A percentile compares a stretch with the other conserved stretches of the same genome.
Evolutionary conservation across 2,329 filamentous ascomycete species (phyloP).

Genomic region (Penicillium sp.): DNA sequence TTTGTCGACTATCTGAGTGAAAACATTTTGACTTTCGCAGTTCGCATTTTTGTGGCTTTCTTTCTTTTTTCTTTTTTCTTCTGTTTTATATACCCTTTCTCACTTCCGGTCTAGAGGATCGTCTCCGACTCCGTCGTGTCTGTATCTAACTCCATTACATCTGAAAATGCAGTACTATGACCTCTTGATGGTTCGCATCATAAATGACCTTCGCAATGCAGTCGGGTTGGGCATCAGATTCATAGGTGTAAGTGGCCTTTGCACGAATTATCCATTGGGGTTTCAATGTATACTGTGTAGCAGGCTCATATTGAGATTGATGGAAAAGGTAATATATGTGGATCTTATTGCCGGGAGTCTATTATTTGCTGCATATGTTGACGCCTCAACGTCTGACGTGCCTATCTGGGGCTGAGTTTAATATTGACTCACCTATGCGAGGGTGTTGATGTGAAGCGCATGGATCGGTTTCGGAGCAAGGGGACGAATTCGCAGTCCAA

Average conservation of each 20-base stretch:
- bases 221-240: constrained; percentile 5
- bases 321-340: neutral
- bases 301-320: neutral
- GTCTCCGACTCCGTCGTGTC: neutral
- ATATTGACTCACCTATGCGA: constrained; percentile 4
- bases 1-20: neutral
- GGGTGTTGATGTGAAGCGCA: constrained; percentile 2
- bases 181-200: constrained; percentile 12
- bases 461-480: neutral
- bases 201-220: constrained; percentile 6
- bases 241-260: constrained; percentile 1
- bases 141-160: neutral
- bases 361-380: neutral
- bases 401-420: neutral
- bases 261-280: neutral
- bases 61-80: constrained; percentile 3
- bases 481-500: neutral
- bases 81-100: constrained; percentile 16
- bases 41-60: neutral
- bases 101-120: constrained; percentile 7
- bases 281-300: neutral
- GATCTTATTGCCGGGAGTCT: neutral
- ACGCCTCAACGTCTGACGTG: neutral
- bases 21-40: neutral
- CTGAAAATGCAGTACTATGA: constrained; percentile 2